Evolutionary conservation across 78 protist species (phyloP).

Genomic region (Capsaspora owczarzaki): DNA sequence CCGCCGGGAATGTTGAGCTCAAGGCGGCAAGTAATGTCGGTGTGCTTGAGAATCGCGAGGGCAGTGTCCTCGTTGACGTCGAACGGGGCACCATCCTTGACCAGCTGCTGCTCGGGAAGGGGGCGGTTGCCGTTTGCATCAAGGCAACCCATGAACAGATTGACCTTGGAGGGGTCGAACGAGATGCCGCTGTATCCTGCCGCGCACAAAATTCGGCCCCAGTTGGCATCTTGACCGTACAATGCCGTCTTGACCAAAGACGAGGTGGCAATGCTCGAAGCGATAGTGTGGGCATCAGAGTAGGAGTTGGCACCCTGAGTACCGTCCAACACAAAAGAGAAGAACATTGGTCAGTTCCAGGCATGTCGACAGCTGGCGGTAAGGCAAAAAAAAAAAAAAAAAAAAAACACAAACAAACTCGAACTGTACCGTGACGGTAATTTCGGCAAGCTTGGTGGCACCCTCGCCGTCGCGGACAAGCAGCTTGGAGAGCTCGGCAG

Average conservation of each 20-base stretch:
- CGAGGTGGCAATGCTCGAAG: constrained; percentile 27
- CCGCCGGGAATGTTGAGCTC: neutral
- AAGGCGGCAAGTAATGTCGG: neutral
- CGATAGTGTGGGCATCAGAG: constrained; percentile 20
- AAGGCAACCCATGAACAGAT: neutral
- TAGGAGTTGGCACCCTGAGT: constrained; percentile 24
- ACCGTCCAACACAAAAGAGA: too few species aligned
- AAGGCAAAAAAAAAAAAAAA: too few species aligned
- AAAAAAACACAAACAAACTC: too few species aligned
- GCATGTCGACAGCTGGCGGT: too few species aligned
- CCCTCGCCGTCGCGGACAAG: constrained; percentile 64
- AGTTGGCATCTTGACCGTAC: constrained; percentile 62
- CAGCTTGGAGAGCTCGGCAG: constrained; percentile 30
- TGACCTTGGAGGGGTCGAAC: constrained; percentile 25
- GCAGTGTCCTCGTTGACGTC: constrained; percentile 15
- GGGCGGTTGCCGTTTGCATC: neutral
- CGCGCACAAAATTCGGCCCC: constrained; percentile 66
- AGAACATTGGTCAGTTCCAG: too few species aligned
- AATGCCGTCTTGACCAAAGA: constrained; percentile 55
- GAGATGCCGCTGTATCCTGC: constrained; percentile 56
- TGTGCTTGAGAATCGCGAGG: neutral
- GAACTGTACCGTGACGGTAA: too few species aligned
- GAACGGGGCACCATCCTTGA: constrained; percentile 8
- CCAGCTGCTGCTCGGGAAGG: constrained; percentile 1
- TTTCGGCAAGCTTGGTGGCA: constrained; percentile 48